Base-by-base conservation (phyloP, 371 early-diverging fungal genomes). In the Mucor circinelloides region DNA sequence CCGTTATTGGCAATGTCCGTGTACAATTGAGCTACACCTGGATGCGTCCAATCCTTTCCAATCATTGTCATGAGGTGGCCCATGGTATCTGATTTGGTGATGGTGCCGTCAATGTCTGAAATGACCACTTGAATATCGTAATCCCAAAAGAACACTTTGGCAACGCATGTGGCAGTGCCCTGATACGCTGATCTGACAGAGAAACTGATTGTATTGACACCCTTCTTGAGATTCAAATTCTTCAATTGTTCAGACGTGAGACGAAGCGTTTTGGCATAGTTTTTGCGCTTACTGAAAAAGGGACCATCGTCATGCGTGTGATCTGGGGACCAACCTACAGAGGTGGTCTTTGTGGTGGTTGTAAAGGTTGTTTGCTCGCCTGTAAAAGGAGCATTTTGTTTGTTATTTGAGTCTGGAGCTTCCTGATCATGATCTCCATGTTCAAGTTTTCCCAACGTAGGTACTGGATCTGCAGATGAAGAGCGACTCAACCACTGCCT, bases 51-150 rank as follows among this genome's bases (percentile, higher is more conserved):
- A 80, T 99, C 99, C 75, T 91, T 94, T 32, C 99, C 99, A 42
- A 99, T 96, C 92, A 97, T 94, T 31, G 95, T 95, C 77, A 97
- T 98, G 9, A 99, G 83, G 72, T 99, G 99, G 3, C 99, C 99
- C 50, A 97, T 81, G 0, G 95, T 94, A 75, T 99, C 99, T 3
- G 97, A 95, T 75, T 99, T 99, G 42, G 99, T 99, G 62, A 99
- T 99, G 0, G 99, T 99, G 46, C 99, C 99, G 77, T 99, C 99
- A 68, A 99, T 96, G 77, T 99, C 99, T 0, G 97, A 96, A 60
- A 99, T 94, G 27, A 99, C 97, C 31, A 99, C 89, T 61, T 95
- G 88, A 44, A 91, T 91, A 68, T 91, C 87, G 67, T 90, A 75
- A 38, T 91, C 84, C 96, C 97, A 99, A 28, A 96, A 84, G 75